A percentile compares a stretch with the other conserved stretches of the same genome.
These are phyloP conservation scores for Purpureocillium takamizusanense DNA, from an alignment of 2,329 filamentous ascomycete species.

Conservation along the genomic window DNA sequence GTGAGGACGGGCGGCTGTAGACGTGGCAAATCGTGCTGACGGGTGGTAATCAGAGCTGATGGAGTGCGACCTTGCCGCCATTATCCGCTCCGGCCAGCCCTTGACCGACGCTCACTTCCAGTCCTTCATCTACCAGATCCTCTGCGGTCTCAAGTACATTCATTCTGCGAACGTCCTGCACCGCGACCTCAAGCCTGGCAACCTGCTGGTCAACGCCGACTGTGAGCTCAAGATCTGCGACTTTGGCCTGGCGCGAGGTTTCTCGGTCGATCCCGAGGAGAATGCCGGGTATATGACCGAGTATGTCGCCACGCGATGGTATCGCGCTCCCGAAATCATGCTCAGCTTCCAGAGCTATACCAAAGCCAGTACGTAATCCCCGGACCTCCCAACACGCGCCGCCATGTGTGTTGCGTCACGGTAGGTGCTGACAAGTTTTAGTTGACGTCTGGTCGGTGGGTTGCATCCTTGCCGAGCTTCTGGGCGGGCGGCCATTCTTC, in stretches of 20 bases:
- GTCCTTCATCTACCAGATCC: slow-evolving; percentile 99
- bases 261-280: slow-evolving; percentile 94
- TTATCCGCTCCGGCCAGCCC: slow-evolving; percentile 93
- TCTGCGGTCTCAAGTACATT: slow-evolving; percentile 97
- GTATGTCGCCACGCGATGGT: slow-evolving; percentile 98
- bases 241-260: slow-evolving; percentile 91
- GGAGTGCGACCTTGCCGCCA: slow-evolving; percentile 97
- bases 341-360: slow-evolving; percentile 99
- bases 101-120: slow-evolving; percentile 98
- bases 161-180: slow-evolving; percentile 97
- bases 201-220: slow-evolving; percentile 94
- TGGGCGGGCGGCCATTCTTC: slow-evolving; percentile 96
- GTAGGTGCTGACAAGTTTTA: slow-evolving; percentile 25
- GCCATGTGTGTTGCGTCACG: no score
- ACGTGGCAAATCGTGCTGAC: not conserved
- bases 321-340: slow-evolving; percentile 93
- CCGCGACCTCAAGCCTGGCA: slow-evolving; percentile 93
- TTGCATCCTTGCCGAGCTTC: slow-evolving; percentile 91
- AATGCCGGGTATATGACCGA: slow-evolving; percentile 99
- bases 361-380: slow-evolving; percentile 80
- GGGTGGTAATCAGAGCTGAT: slow-evolving; percentile 78
- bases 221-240: slow-evolving; percentile 99
- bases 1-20: slow-evolving; percentile 12
- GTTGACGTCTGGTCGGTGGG: slow-evolving; percentile 99
- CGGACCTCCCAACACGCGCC: no score